phyloP scores from a whole-genome alignment of 2,329 filamentous ascomycete species.

The Delphinella strobiligena region DNA sequence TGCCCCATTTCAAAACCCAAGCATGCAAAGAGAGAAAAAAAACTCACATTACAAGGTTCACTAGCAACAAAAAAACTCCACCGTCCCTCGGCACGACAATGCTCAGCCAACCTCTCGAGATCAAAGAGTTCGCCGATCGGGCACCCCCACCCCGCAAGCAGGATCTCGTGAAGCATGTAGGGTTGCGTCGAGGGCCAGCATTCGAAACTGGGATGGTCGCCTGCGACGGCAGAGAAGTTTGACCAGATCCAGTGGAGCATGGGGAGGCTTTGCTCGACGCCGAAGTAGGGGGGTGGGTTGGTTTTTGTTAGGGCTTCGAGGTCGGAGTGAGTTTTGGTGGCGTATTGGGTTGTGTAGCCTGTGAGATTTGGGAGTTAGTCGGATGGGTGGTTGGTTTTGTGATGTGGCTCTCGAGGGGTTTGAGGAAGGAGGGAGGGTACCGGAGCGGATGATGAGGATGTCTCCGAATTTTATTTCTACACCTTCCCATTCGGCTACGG shows the following conservation, averaged over 20 bases:
- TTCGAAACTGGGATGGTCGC: constrained; percentile 26
- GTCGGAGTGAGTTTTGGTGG: constrained; percentile 24
- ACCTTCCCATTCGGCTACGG: constrained; percentile 34
- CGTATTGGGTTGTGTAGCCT: constrained; percentile 33
- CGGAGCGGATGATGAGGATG: constrained; percentile 37
- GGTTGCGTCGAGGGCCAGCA: constrained; percentile 26
- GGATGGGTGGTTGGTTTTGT: too few relatives aligned
- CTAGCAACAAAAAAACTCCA: constrained; percentile 36
- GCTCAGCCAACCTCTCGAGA: constrained; percentile 31
- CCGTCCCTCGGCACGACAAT: constrained; percentile 25
- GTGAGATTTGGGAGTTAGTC: neutral
- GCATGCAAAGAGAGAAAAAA: too few relatives aligned
- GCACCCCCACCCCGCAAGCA: constrained; percentile 38
- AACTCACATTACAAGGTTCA: constrained; percentile 34
- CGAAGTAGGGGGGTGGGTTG: constrained; percentile 33
- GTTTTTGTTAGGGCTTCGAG: constrained; percentile 25
- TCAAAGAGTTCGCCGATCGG: constrained; percentile 41
- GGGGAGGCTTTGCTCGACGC: constrained; percentile 34
- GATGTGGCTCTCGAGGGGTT: too few relatives aligned
- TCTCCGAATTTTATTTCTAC: constrained; percentile 45
- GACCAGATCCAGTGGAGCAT: constrained; percentile 31
- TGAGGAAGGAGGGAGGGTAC: too few relatives aligned
- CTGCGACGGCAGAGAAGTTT: constrained; percentile 26
- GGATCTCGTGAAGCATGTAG: constrained; percentile 32
- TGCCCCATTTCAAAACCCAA: too few relatives aligned